Evolutionary conservation across 208 protist species (phyloP).

Genomic region (Balamuthia mandrillaris): DNA sequence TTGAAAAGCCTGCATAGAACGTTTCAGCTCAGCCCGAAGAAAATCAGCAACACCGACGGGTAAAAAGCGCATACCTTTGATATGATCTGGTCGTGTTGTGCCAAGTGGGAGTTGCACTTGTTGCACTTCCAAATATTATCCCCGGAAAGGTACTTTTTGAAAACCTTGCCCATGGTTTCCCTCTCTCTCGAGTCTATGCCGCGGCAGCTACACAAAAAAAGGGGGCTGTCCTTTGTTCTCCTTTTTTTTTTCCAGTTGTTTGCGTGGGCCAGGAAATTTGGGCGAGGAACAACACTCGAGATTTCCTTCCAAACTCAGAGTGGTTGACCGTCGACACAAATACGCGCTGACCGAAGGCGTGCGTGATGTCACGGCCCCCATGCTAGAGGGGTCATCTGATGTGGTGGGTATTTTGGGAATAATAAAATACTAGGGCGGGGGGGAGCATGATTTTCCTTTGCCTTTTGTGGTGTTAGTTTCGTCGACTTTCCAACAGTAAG

Average conservation of each 20-base stretch:
- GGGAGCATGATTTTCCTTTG: too few species aligned
- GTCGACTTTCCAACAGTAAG: too few species aligned
- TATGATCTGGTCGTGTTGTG: slow-evolving; percentile 39
- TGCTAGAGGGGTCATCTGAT: too few species aligned
- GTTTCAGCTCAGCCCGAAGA: background rate
- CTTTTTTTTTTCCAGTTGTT: background rate
- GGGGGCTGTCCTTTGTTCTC: background rate
- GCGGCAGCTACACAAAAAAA: background rate
- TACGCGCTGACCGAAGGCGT: too few species aligned
- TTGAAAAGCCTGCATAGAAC: slow-evolving; percentile 29
- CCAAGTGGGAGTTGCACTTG: slow-evolving; percentile 43
- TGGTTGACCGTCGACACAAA: too few species aligned
- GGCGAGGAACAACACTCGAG: background rate
- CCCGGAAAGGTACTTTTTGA: slow-evolving; percentile 48
- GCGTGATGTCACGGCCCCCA: too few species aligned
- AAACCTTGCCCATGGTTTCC: slow-evolving; percentile 44
- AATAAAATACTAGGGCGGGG: too few species aligned
- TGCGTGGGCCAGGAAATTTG: background rate
- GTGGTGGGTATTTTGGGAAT: too few species aligned
- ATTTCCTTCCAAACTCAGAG: too few species aligned
- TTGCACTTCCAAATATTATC: slow-evolving; percentile 26
- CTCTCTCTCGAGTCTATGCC: background rate
- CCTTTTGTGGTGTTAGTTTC: too few species aligned
- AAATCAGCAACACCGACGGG: background rate
- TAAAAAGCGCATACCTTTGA: slow-evolving; percentile 38